These are phyloP conservation scores for Torulaspora quercuum DNA, from an alignment of 805 yeast species.

Conservation along the genomic window DNA sequence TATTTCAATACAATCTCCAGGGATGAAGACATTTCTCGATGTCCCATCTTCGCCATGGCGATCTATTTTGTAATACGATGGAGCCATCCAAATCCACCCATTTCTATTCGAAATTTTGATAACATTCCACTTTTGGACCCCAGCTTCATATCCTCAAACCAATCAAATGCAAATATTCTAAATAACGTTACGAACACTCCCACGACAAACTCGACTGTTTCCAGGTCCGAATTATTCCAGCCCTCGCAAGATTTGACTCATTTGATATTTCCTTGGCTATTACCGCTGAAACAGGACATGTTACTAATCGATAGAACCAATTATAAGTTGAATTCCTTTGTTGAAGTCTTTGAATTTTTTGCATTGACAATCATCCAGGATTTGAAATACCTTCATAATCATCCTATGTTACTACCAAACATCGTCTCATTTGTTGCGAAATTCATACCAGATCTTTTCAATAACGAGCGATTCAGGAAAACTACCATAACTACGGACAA, in stretches of 20 bases:
- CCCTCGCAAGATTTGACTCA: conserved; percentile 26
- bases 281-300: conserved; percentile 29
- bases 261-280: conserved; percentile 35
- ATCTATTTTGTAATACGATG: conserved; percentile 34
- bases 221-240: conserved; percentile 23
- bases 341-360: conserved; percentile 35
- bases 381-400: conserved; percentile 27
- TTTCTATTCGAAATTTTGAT: conserved; percentile 25
- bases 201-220: conserved; percentile 11
- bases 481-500: conserved; percentile 2
- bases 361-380: conserved; percentile 33
- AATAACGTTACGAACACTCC: conserved; percentile 4
- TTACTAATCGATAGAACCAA: conserved; percentile 31
- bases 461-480: conserved; percentile 22
- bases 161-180: conserved; percentile 8
- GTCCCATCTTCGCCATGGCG: conserved; percentile 36
- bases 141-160: conserved; percentile 17
- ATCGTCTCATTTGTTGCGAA: conserved; percentile 29
- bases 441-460: conserved; percentile 32
- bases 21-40: conserved; percentile 32
- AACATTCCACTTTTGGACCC: conserved; percentile 25
- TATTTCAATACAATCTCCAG: conserved; percentile 36
- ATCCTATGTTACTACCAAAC: conserved; percentile 27
- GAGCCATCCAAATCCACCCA: conserved; percentile 29
- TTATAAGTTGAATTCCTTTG: conserved; percentile 32